A percentile compares a stretch with the other conserved stretches of the same genome.
Evolutionary conservation across 257 asterid genomes (phyloP).

Genomic region (Fraxinus americana): DNA sequence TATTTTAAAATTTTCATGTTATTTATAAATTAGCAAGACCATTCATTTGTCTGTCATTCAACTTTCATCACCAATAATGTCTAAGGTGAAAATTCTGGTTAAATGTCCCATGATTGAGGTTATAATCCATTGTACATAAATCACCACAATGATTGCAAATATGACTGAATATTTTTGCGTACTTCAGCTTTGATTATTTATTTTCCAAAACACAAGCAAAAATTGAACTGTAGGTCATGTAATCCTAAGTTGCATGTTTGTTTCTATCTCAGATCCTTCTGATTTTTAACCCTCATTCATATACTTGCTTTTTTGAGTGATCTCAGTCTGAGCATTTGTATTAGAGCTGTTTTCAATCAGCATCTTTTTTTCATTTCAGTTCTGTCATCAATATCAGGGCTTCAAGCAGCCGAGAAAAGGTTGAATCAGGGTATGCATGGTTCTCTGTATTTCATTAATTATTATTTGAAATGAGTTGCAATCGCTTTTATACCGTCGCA

Average conservation of each 20-base stretch:
- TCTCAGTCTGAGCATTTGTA: not conserved
- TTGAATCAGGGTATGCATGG: slow-evolving; percentile 43
- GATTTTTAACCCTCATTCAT: slow-evolving; percentile 1
- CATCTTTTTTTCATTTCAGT: slow-evolving; percentile 41
- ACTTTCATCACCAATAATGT: not conserved
- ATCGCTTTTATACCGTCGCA: not conserved
- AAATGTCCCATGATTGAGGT: not conserved
- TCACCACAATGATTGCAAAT: not conserved
- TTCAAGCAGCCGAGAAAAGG: slow-evolving; percentile 38
- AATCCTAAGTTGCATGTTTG: slow-evolving; percentile 10
- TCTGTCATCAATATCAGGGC: slow-evolving; percentile 60
- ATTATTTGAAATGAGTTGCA: slow-evolving; percentile 2
- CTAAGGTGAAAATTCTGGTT: not conserved
- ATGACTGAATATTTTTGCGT: not conserved
- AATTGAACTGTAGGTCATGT: not conserved
- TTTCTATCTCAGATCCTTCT: slow-evolving; percentile 16
- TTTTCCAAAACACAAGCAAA: not conserved
- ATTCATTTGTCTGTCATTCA: not conserved
- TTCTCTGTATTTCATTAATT: slow-evolving; percentile 19
- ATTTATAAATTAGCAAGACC: not conserved
- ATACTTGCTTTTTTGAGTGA: not conserved
- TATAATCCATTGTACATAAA: not conserved
- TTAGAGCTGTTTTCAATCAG: slow-evolving; percentile 10
- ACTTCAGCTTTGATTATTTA: slow-evolving; percentile 18
- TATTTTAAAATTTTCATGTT: no score